Base-by-base conservation (phyloP, 176 grass and related monocot genomes). In the Triticum turgidum region DNA sequence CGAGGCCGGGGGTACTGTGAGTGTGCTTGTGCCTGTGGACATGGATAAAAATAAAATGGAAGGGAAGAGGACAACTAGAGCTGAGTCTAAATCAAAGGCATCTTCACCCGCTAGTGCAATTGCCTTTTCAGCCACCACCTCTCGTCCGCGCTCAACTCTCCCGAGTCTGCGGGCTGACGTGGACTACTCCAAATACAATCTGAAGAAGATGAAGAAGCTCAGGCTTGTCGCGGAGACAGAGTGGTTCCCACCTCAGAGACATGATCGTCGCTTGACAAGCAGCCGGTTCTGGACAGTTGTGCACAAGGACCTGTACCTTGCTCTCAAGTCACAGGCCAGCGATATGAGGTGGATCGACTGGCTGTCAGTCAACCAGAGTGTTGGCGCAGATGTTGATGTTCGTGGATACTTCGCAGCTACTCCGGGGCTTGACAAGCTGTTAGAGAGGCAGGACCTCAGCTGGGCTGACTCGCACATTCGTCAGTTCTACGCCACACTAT, bases 211-310 rank as follows among this genome's bases (percentile, higher is more conserved):
- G 44, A 76, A 10, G 73, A 5, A 30, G 24, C 73, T 76, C 73
- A 76, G 73, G 25, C 73, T 51, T 76, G 44, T 76, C 7, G 4
- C 44, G 1, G 73, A 51, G 73, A 24, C 15, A 12, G 24, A 52
- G 73, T 76, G 73, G 73, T 76, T 76, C 14, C 73, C 73, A 15
- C 44, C 15, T 18, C 44, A 76, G 14, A 76, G 73, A 47, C 44
- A 75, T 7, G 42, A 49, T 6, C 42, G 14, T 17, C 72, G 9
- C 73, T 1, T 76, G 44, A 76, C 73, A 52, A 27, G 73, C 7
- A 9, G 0, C 15, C 7, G 7, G 44, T 76, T 76, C 25, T 76
- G 73, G 73, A 76, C 42, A 2, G 44, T 76, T 32, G 44, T 76
- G 73, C 73, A 76, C 14, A 76, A 76, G 44, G 73, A 76, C 73